Evolutionary conservation across 73 alveolate genomes (phyloP).

Genomic region (Paramecium biaurelia): DNA sequence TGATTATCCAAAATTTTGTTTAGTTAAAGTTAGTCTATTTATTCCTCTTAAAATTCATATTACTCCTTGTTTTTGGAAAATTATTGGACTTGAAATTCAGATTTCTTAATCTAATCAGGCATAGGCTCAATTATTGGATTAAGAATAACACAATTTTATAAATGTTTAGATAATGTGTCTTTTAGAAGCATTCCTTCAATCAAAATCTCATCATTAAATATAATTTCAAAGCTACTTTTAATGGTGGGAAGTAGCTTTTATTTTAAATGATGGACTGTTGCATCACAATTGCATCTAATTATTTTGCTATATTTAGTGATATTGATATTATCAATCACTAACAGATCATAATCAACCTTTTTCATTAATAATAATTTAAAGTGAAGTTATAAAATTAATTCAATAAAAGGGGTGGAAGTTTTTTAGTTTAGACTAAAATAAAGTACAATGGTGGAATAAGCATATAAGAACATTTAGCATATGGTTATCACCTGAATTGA

Average conservation of each 20-base stretch:
- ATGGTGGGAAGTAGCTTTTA: not conserved
- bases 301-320: not conserved
- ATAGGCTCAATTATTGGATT: not conserved
- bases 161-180: not conserved
- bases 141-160: not conserved
- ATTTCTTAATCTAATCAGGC: not conserved
- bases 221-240: not conserved
- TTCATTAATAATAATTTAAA: not conserved
- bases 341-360: not conserved
- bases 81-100: not conserved
- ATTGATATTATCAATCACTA: not conserved
- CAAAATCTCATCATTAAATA: not conserved
- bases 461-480: not conserved
- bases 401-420: not conserved
- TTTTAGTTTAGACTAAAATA: not conserved
- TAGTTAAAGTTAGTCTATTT: not conserved
- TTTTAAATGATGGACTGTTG: not conserved
- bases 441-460: not conserved
- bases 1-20: not conserved
- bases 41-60: not conserved
- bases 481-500: not conserved
- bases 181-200: not conserved
- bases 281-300: not conserved
- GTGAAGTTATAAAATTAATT: not conserved
- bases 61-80: not conserved